A percentile compares a stretch with the other conserved stretches of the same genome.
These are phyloP conservation scores for Cardamine resedifolia DNA, from an alignment of 345 rosid species.

Conservation along the genomic window DNA sequence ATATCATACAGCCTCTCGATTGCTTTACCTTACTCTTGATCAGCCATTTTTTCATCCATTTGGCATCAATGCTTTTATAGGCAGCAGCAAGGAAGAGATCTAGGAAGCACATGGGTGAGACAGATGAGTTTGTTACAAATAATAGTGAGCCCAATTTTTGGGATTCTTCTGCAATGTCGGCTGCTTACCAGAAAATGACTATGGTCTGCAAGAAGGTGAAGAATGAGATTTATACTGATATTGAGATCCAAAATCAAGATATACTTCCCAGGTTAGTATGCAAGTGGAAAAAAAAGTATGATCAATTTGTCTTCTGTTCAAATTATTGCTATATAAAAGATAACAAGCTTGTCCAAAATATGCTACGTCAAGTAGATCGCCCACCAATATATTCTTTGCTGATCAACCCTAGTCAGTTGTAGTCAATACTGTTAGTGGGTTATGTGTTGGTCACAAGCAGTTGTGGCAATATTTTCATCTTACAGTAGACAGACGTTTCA, in stretches of 20 bases:
- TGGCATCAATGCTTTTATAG: slow-evolving; percentile 37
- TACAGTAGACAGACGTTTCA: background rate
- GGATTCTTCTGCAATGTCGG: slow-evolving; percentile 68
- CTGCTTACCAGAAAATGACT: slow-evolving; percentile 93
- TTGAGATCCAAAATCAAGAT: slow-evolving; percentile 89
- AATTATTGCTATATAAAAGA: background rate
- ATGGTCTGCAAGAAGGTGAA: slow-evolving; percentile 68
- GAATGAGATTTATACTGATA: slow-evolving; percentile 82
- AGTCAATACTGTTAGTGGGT: background rate
- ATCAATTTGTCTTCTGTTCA: slow-evolving; percentile 1
- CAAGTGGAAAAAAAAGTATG: background rate
- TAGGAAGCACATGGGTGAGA: slow-evolving; percentile 78
- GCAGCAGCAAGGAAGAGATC: slow-evolving; percentile 90
- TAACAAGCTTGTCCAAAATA: background rate
- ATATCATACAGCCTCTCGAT: slow-evolving; percentile 9
- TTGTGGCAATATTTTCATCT: background rate
- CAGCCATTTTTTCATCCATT: slow-evolving; percentile 2
- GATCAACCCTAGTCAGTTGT: background rate
- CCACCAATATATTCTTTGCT: slow-evolving; percentile 14
- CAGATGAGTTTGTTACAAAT: slow-evolving; percentile 80
- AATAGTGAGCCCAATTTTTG: slow-evolving; percentile 53
- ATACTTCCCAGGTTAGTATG: slow-evolving; percentile 80
- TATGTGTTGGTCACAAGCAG: background rate
- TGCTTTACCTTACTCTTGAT: slow-evolving; percentile 14
- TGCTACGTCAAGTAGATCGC: slow-evolving; percentile 3